phyloP scores from a whole-genome alignment of 352 stramenopile genomes.

The Hyaloperonospora arabidopsidis region DNA sequence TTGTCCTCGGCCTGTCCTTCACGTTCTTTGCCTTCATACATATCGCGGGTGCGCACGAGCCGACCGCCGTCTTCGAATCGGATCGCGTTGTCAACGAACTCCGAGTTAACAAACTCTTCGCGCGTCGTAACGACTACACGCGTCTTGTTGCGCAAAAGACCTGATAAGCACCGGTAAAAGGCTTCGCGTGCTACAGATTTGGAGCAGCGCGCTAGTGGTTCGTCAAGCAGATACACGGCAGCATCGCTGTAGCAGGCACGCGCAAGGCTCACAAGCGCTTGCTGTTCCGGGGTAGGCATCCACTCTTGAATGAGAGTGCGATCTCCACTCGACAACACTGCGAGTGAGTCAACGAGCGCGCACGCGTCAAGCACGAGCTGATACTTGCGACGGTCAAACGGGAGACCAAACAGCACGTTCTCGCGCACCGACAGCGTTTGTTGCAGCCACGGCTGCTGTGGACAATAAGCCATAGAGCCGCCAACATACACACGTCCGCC shows the following conservation, averaged over 20 bases:
- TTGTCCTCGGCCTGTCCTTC: slow-evolving; percentile 18
- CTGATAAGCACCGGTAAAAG: slow-evolving; percentile 71
- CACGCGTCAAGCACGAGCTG: slow-evolving; percentile 70
- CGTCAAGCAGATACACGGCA: slow-evolving; percentile 63
- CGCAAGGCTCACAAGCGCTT: slow-evolving; percentile 67
- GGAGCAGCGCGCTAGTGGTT: slow-evolving; percentile 38
- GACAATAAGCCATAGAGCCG: slow-evolving; percentile 76
- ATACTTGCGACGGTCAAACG: slow-evolving; percentile 67
- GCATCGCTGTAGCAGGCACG: slow-evolving; percentile 82
- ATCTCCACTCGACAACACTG: slow-evolving; percentile 73
- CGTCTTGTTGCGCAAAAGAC: slow-evolving; percentile 57
- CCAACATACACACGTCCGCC: slow-evolving; percentile 47
- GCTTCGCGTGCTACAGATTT: slow-evolving; percentile 70
- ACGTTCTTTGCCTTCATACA: slow-evolving; percentile 18
- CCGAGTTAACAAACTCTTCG: slow-evolving; percentile 53
- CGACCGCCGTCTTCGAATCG: slow-evolving; percentile 39
- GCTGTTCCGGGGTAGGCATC: slow-evolving; percentile 56
- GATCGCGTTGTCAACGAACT: slow-evolving; percentile 52
- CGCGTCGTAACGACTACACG: slow-evolving; percentile 64
- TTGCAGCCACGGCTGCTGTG: slow-evolving; percentile 89
- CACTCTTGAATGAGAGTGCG: slow-evolving; percentile 70
- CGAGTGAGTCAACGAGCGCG: slow-evolving; percentile 68
- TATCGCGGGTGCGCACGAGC: slow-evolving; percentile 41
- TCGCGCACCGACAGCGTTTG: slow-evolving; percentile 55
- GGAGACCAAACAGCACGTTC: slow-evolving; percentile 92